Percentiles rank a stretch among this genome's conserved stretches.
Conservation (phyloP, 2,329 filamentous ascomycete species). For the Mycosphaerella sp. region DNA sequence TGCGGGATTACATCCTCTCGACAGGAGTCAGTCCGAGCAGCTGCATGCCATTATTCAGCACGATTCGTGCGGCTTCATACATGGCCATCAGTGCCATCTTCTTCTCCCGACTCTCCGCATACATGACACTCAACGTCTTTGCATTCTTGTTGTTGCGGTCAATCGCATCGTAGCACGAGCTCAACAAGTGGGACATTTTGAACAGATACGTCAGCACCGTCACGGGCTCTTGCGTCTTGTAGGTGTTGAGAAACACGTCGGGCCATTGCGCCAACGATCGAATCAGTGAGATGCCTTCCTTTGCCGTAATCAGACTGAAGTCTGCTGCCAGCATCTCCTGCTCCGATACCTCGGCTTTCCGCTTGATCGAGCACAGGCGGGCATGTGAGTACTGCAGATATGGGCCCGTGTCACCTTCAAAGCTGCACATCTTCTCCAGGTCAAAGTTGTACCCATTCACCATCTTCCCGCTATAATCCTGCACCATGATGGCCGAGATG, state of each 20-base stretch:
- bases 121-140: slow-evolving; percentile 63
- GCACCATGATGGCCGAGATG: slow-evolving; percentile 94
- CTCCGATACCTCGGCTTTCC: slow-evolving; percentile 50
- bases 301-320: slow-evolving; percentile 61
- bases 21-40: slow-evolving; percentile 73
- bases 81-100: slow-evolving; percentile 68
- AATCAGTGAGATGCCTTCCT: slow-evolving; percentile 65
- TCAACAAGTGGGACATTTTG: slow-evolving; percentile 77
- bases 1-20: slow-evolving; percentile 45
- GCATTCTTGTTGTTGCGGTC: slow-evolving; percentile 31
- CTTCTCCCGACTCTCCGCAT: slow-evolving; percentile 61
- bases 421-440: slow-evolving; percentile 74
- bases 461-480: slow-evolving; percentile 96
- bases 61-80: slow-evolving; percentile 68
- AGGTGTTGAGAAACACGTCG: slow-evolving; percentile 74
- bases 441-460: slow-evolving; percentile 66
- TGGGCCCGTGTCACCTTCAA: slow-evolving; percentile 78
- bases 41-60: slow-evolving; percentile 76
- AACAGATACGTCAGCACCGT: slow-evolving; percentile 68
- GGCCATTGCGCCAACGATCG: slow-evolving; percentile 78
- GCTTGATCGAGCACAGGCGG: slow-evolving; percentile 55
- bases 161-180: slow-evolving; percentile 68
- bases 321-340: slow-evolving; percentile 57
- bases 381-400: slow-evolving; percentile 81
- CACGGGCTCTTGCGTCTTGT: slow-evolving; percentile 73